Base-by-base conservation (phyloP, 148 eudicot genomes). In the Camellia granthamiana region DNA sequence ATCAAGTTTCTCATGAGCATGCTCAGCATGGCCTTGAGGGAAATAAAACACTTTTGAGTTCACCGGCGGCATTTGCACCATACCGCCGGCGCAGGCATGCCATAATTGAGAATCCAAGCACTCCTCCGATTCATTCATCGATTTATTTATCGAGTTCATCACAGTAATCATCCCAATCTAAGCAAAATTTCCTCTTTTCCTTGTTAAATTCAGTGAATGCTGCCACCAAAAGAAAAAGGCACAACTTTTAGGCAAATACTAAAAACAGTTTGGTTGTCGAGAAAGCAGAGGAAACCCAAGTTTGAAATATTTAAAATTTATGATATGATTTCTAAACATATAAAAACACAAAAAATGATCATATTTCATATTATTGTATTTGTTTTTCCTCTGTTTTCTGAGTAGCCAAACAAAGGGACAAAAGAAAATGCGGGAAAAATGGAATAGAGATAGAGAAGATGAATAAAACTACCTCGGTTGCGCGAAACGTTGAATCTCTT, bases 41-140 rank as follows among this genome's bases (percentile, higher is more conserved):
- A 94, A 94, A 74, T 92, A 94, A 47, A 87, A 83, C 4, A 94
- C 90, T 65, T 85, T 89, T 3, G 98, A 92, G 84, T 92, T 92
- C 18, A 89, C 76, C 19, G 88, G 82, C n/a, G 95, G 97, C 88
- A 92, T 89, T 82, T 94, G 95, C 0, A 93, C 98, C 95, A 94
- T 90, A 21, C 94, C 95, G 38, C 98, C 98, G 14, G 98, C 97
- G 79, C 98, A 94, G 72, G 98, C 97, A 77, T 94, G 95, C 98
- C 98, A 94, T 76, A 94, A 80, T 66, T 91, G 91, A 2, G 92
- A 85, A 78, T 94, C 95, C 83, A 94, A 83, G 78, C 87, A 60
- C 69, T 83, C 87, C 69, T 87, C 91, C 58, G 67, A 75, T 59
- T 86, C 89, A 63, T 84, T 89, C 77, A 84, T 77, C 47, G 90